Base-by-base conservation (phyloP, 495 filamentous ascomycete species). In the Tuber indicum region DNA sequence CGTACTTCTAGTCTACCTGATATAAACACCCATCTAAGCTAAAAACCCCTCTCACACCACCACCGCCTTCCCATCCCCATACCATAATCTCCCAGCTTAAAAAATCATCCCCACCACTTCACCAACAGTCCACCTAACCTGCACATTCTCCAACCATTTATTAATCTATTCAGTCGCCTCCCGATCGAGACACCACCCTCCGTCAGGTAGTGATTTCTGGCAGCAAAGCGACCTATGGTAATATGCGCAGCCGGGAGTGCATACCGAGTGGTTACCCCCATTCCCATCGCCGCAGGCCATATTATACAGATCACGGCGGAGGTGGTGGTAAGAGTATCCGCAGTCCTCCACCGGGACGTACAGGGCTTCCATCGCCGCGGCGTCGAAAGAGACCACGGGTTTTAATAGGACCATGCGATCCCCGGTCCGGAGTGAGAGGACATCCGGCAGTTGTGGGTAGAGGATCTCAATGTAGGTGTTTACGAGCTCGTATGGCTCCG, bases 241-340 rank as follows among this genome's bases (percentile, higher is more conserved):
- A 98, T 87, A 86, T 99, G 95, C 10, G 93, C 92, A 62, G 91
- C 93, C 5, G 93, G 94, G 14, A 96, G 92, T 1, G 92, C 89
- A 84, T 98, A 99, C 75, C 95, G 88, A 45, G 91, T 91, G 23
- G 84, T 88, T 21, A 97, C 86, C 16, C 84, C 83, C 12, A 93
- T 87, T 0, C 91, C 91, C 3, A 88, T 86, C 3, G 84, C 84
- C 70, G 86, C 84, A 19, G 87, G 87, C 87, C n/a, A 89, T 84
- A 26, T 87, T 86, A 82, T 89, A 94, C 21, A 96, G 84, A 84
- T 97, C 93, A 4, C 92, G 87, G 2, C 95, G 90, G 8, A 98
- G 89, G 84, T 98, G 94, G 81, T 97, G 95, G 84, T 97, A 98
- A 3, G 92, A 93, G 84, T 93, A 98, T 23, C 83, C 82, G 82